Conservation (phyloP, 768 basidiomycete species). For the Candolleomyces aberdarensis region DNA sequence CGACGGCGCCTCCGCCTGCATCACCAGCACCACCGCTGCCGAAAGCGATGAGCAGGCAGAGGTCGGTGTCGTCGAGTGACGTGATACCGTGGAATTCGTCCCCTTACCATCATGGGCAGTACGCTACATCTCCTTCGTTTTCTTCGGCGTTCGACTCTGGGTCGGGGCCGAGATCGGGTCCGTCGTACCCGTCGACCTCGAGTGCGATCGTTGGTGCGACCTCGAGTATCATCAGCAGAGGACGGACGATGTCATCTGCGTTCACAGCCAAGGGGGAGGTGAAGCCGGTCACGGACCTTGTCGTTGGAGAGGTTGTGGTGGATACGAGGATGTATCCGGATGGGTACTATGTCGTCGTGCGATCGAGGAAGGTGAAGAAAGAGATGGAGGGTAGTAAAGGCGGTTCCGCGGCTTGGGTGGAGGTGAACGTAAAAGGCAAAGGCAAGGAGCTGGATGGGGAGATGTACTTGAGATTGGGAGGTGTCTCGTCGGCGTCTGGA, state of each 20-base stretch:
- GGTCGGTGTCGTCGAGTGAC: slow-evolving; percentile 30
- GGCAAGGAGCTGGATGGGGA: slow-evolving; percentile 2
- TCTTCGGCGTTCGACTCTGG: not conserved
- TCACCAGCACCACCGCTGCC: slow-evolving; percentile 6
- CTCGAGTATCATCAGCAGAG: slow-evolving; percentile 2
- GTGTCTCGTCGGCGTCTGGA: not conserved
- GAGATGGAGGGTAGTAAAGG: slow-evolving; percentile 9
- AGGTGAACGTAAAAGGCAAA: slow-evolving; percentile 8
- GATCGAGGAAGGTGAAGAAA: slow-evolving; percentile 32
- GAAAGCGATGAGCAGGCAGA: slow-evolving; percentile 18
- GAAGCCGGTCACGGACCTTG: slow-evolving; percentile 59
- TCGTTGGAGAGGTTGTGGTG: slow-evolving; percentile 76
- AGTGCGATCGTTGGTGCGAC: not conserved
- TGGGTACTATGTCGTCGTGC: slow-evolving; percentile 60
- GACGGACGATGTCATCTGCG: slow-evolving; percentile 24
- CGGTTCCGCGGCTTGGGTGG: slow-evolving; percentile 3
- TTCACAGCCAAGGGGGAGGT: slow-evolving; percentile 65
- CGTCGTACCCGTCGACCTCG: not conserved
- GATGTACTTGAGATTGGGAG: slow-evolving; percentile 1
- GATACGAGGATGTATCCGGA: slow-evolving; percentile 78
- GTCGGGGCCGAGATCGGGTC: not conserved
- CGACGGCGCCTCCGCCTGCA: slow-evolving; percentile 19
- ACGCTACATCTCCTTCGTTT: not conserved
- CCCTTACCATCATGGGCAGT: slow-evolving; percentile 4
- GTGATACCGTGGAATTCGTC: slow-evolving; percentile 12